These are phyloP conservation scores for Saturnispora quitensis DNA, from an alignment of 805 yeast species.

Conservation along the genomic window DNA sequence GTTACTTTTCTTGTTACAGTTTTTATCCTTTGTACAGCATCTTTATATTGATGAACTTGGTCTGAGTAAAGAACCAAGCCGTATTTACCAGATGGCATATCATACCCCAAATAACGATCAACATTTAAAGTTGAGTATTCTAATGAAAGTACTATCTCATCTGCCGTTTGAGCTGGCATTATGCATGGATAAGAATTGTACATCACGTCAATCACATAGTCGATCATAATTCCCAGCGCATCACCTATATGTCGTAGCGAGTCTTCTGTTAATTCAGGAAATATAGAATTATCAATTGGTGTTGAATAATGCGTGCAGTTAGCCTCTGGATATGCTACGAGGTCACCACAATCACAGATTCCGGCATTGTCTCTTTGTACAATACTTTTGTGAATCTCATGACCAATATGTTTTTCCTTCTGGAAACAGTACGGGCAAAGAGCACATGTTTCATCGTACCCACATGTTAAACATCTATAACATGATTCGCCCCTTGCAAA, in stretches of 20 bases:
- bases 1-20: constrained; percentile 53
- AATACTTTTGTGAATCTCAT: constrained; percentile 55
- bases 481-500: constrained; percentile 76
- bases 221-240: constrained; percentile 42
- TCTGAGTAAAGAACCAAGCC: constrained; percentile 66
- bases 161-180: constrained; percentile 18
- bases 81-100: constrained; percentile 39
- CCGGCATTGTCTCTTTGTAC: constrained; percentile 64
- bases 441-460: constrained; percentile 76
- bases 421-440: constrained; percentile 71
- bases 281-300: background rate
- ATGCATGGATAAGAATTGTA: constrained; percentile 36
- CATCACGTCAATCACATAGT: constrained; percentile 56
- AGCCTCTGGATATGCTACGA: constrained; percentile 65
- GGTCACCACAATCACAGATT: constrained; percentile 84
- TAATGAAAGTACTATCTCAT: constrained; percentile 21
- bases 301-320: constrained; percentile 37
- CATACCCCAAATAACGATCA: constrained; percentile 35
- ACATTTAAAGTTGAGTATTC: constrained; percentile 24
- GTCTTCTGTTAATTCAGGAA: constrained; percentile 33
- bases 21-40: constrained; percentile 58
- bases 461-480: constrained; percentile 67
- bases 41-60: constrained; percentile 64
- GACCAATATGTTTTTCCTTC: constrained; percentile 61
- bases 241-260: constrained; percentile 25